phyloP scores from a whole-genome alignment of 202 grass and related monocot species.

The Schoenoplectus triqueter region DNA sequence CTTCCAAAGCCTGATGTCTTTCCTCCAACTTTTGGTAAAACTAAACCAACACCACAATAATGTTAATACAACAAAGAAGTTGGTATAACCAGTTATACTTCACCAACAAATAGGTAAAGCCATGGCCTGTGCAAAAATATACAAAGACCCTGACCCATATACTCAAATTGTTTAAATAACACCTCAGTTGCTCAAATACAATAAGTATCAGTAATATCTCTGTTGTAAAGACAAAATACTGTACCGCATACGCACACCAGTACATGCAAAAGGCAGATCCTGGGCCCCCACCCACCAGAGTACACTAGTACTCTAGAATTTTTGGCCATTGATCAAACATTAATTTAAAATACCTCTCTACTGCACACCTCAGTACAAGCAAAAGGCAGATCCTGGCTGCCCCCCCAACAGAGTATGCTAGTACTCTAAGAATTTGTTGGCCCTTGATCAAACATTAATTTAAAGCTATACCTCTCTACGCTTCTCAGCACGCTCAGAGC shows the following conservation, averaged over 20 bases:
- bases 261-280: neutral
- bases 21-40: slow-evolving; percentile 90
- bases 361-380: neutral
- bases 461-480: slow-evolving; percentile 74
- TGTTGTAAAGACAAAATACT: neutral
- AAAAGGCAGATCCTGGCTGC: no score
- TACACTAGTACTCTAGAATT: neutral
- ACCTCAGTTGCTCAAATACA: slow-evolving; percentile 21
- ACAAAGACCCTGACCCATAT: neutral
- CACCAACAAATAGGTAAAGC: neutral
- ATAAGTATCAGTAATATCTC: neutral
- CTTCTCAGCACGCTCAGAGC: slow-evolving; percentile 86
- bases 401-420: neutral
- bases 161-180: neutral
- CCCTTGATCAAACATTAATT: slow-evolving; percentile 1
- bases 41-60: slow-evolving; percentile 43
- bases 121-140: neutral
- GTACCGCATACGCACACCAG: neutral
- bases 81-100: neutral
- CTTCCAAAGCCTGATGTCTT: slow-evolving; percentile 84
- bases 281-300: neutral
- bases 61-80: slow-evolving; percentile 10
- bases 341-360: slow-evolving; percentile 68
- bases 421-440: neutral
- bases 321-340: neutral